Percentiles rank a stretch among this genome's conserved stretches.
These are phyloP conservation scores for Vitis rupestris DNA, from an alignment of 164 flowering plant species.

Conservation along the genomic window DNA sequence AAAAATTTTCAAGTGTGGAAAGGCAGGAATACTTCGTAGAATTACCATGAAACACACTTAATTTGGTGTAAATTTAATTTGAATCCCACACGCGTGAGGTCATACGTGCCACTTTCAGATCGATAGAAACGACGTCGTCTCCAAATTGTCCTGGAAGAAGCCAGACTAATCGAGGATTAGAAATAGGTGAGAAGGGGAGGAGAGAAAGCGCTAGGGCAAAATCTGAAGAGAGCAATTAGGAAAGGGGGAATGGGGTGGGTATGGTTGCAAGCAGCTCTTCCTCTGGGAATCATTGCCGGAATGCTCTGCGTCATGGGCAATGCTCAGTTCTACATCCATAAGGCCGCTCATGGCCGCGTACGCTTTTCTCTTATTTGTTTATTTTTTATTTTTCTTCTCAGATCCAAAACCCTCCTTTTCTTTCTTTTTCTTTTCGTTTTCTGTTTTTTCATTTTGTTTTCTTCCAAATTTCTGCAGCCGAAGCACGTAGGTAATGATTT, in stretches of 20 bases:
- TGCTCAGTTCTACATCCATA: slow-evolving; percentile 84
- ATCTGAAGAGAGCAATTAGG: no score
- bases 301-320: slow-evolving; percentile 90
- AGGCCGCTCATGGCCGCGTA: slow-evolving; percentile 85
- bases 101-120: no score
- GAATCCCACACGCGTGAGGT: no score
- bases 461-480: slow-evolving; percentile 37
- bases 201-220: not conserved
- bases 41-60: no score
- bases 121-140: no score
- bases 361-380: not conserved
- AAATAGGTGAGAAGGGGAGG: not conserved
- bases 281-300: slow-evolving; percentile 90
- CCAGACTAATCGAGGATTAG: no score
- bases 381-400: not conserved
- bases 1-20: no score
- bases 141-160: no score
- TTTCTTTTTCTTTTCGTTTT: not conserved
- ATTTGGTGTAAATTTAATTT: no score
- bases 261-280: slow-evolving; percentile 83
- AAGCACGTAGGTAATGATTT: slow-evolving; percentile 77
- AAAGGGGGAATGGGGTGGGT: slow-evolving; percentile 31
- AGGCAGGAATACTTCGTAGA: no score
- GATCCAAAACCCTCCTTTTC: no score
- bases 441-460: not conserved